These are phyloP conservation scores for Diaporthe ilicicola DNA, from an alignment of 2,329 filamentous ascomycete genomes.

Conservation along the genomic window DNA sequence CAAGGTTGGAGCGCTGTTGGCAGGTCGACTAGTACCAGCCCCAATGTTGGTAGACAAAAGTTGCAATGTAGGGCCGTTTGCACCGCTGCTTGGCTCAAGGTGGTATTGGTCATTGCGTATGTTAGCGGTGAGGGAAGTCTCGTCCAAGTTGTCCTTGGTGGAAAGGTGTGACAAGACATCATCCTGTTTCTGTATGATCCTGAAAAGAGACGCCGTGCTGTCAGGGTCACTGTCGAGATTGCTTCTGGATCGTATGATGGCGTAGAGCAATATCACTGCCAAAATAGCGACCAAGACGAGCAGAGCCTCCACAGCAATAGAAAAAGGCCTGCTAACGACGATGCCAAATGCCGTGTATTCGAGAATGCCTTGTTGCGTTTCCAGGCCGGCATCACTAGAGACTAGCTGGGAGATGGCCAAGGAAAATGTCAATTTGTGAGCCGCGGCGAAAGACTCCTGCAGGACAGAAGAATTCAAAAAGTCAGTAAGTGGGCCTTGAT, in stretches of 20 bases:
- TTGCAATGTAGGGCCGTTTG: neutral
- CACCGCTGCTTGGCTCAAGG: neutral
- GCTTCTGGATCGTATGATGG: conserved; percentile 33
- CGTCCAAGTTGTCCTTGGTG: conserved; percentile 21
- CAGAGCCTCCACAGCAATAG: conserved; percentile 41
- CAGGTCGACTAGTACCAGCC: neutral
- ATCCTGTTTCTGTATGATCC: conserved; percentile 31
- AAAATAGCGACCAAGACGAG: conserved; percentile 38
- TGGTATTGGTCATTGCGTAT: neutral
- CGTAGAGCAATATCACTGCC: conserved; percentile 34
- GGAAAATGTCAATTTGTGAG: conserved; percentile 45
- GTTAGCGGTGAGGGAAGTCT: conserved; percentile 5
- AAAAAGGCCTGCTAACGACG: conserved; percentile 44
- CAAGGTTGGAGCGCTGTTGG: neutral
- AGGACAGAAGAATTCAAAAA: conserved; percentile 20
- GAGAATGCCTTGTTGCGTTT: neutral
- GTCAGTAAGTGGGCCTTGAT: conserved; percentile 37
- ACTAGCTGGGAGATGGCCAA: conserved; percentile 35
- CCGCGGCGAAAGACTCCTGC: conserved; percentile 34
- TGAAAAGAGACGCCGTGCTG: conserved; percentile 39
- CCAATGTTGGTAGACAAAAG: neutral
- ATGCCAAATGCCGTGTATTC: conserved; percentile 40
- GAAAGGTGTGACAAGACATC: conserved; percentile 27
- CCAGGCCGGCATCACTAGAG: conserved; percentile 7
- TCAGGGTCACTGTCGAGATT: conserved; percentile 40